Conservation (phyloP, 2,329 filamentous ascomycete genomes). For the Fusarium chlamydosporum region DNA sequence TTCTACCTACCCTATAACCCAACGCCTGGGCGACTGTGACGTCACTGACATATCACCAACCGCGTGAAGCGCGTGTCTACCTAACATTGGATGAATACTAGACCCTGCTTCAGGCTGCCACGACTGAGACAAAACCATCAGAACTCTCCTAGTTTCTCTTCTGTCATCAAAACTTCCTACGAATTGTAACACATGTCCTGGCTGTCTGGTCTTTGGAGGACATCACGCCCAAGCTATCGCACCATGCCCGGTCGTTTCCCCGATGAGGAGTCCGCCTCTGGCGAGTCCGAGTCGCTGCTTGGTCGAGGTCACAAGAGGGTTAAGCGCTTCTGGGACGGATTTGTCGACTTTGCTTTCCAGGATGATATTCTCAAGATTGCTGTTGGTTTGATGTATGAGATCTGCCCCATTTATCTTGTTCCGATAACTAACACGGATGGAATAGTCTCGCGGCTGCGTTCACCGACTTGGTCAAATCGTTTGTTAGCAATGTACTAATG, state of each 20-base stretch:
- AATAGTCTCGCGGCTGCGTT: conserved; percentile 77
- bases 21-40: conserved; percentile 3
- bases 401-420: neutral
- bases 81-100: conserved; percentile 4
- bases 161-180: neutral
- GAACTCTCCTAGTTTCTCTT: neutral
- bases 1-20: neutral
- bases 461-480: conserved; percentile 78
- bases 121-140: neutral
- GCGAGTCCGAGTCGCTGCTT: conserved; percentile 59
- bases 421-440: conserved; percentile 17
- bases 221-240: conserved; percentile 29
- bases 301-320: conserved; percentile 63
- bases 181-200: conserved; percentile 21
- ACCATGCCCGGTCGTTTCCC: conserved; percentile 50
- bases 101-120: conserved; percentile 22
- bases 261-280: conserved; percentile 56
- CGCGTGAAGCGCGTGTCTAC: conserved; percentile 29
- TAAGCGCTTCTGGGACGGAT: conserved; percentile 70
- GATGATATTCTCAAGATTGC: conserved; percentile 83
- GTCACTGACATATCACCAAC: conserved; percentile 23
- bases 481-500: conserved; percentile 78
- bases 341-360: conserved; percentile 79
- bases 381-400: conserved; percentile 77
- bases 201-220: conserved; percentile 35